Evolutionary conservation across 192 early-diverging fungal species (phyloP).

Genomic region (Mortierella antarctica): DNA sequence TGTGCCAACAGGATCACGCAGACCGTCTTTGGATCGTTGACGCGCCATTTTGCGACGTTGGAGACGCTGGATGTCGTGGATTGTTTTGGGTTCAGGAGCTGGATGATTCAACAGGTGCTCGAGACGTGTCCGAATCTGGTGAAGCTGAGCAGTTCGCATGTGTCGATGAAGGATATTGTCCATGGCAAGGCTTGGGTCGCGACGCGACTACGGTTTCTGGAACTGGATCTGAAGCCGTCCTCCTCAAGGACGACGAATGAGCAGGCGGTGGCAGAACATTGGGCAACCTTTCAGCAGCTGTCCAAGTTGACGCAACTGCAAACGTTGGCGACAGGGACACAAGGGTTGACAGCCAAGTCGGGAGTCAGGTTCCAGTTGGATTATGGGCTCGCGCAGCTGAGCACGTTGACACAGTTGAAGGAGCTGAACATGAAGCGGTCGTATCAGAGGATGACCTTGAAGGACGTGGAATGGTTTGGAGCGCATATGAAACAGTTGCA

Average conservation of each 20-base stretch:
- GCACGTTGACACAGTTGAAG: constrained; percentile 13
- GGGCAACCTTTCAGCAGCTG: constrained; percentile 8
- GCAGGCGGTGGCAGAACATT: constrained; percentile 1
- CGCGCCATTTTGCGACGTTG: constrained; percentile 19
- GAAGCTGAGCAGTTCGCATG: not conserved
- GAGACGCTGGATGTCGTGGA: constrained; percentile 18
- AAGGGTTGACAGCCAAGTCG: not conserved
- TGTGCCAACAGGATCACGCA: constrained; percentile 19
- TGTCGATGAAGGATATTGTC: constrained; percentile 25
- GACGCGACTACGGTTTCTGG: constrained; percentile 4
- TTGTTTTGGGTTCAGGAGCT: constrained; percentile 21
- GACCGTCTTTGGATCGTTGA: constrained; percentile 7
- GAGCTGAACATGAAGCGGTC: not conserved
- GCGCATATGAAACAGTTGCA: constrained; percentile 8
- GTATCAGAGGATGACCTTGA: not conserved
- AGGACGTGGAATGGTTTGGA: constrained; percentile 23
- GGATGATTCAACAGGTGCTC: constrained; percentile 29
- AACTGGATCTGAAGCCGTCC: constrained; percentile 12
- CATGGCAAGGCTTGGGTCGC: constrained; percentile 25
- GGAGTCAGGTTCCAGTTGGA: constrained; percentile 16
- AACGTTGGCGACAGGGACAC: not conserved
- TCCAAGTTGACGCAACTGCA: constrained; percentile 10
- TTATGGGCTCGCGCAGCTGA: constrained; percentile 9
- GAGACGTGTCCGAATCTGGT: constrained; percentile 18
- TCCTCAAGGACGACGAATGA: not conserved